Conservation (phyloP, 306 rosid genomes). For the Medicago lupulina region DNA sequence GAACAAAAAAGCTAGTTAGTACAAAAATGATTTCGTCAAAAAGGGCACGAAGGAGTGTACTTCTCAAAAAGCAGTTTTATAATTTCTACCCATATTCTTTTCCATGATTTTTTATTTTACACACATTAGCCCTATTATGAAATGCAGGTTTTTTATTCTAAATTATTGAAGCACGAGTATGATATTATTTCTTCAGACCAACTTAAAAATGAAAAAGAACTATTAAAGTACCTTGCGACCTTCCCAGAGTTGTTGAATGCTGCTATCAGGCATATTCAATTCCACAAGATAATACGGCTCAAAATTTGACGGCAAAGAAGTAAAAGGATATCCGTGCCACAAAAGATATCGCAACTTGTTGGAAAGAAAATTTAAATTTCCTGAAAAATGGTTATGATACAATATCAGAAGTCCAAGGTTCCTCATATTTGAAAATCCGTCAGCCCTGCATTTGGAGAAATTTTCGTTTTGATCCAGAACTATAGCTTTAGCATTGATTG, state of each 20-base stretch:
- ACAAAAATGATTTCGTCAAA: too few species aligned
- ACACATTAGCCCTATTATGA: too few species aligned
- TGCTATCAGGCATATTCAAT: conserved; percentile 2
- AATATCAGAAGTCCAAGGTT: neutral
- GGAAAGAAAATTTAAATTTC: neutral
- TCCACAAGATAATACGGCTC: conserved; percentile 9
- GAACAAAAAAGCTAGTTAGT: too few species aligned
- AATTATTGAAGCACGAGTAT: too few species aligned
- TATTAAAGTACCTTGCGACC: neutral
- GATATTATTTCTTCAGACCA: too few species aligned
- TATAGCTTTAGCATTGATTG: neutral
- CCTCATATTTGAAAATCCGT: neutral
- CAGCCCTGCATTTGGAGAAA: neutral
- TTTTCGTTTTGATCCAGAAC: neutral
- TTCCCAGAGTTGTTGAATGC: neutral
- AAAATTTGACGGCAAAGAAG: conserved; percentile 4
- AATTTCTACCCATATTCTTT: too few species aligned
- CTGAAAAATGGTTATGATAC: neutral
- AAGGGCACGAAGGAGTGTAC: too few species aligned
- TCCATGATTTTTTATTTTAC: too few species aligned
- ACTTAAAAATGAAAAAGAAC: neutral
- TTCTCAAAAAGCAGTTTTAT: too few species aligned
- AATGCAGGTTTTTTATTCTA: too few species aligned
- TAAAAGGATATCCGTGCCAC: neutral
- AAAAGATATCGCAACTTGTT: neutral